These are phyloP conservation scores for Penicillium sclerotigenum DNA, from an alignment of 2,329 filamentous ascomycete genomes.

Conservation along the genomic window DNA sequence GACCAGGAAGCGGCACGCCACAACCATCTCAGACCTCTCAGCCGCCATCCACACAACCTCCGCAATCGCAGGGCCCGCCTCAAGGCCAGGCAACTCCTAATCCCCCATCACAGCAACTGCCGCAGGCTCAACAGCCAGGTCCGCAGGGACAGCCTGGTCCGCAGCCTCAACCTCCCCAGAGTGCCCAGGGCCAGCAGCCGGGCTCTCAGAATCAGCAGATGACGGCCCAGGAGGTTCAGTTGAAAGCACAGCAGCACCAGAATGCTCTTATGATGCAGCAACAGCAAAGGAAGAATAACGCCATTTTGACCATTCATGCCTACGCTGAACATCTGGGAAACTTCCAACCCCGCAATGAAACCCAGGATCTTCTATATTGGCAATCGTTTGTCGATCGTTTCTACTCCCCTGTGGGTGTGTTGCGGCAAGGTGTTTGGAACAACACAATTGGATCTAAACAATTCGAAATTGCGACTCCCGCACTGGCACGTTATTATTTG, in stretches of 20 bases:
- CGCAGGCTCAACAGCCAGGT: conserved; percentile 36
- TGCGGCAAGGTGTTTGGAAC: conserved; percentile 66
- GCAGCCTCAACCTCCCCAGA: conserved; percentile 34
- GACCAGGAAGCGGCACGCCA: conserved; percentile 39
- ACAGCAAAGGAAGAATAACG: conserved; percentile 37
- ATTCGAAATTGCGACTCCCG: conserved; percentile 80
- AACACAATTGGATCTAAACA: conserved; percentile 64
- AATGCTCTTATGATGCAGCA: conserved; percentile 40
- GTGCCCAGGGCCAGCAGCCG: conserved; percentile 29
- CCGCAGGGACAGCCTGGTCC: conserved; percentile 31
- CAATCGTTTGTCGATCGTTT: conserved; percentile 73
- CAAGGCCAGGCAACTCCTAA: conserved; percentile 39
- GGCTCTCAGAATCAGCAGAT: conserved; percentile 38
- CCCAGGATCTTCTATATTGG: conserved; percentile 74
- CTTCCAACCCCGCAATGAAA: conserved; percentile 57
- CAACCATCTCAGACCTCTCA: conserved; percentile 33
- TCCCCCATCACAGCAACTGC: conserved; percentile 36
- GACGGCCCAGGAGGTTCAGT: conserved; percentile 40
- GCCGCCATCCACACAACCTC: conserved; percentile 35
- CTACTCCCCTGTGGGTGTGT: conserved; percentile 73
- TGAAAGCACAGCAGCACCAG: conserved; percentile 42
- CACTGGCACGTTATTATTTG: conserved; percentile 82
- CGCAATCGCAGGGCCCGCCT: conserved; percentile 34
- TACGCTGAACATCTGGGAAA: conserved; percentile 57
- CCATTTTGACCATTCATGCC: conserved; percentile 53